phyloP scores from a whole-genome alignment of 2,329 filamentous ascomycete genomes.

The Thielaviopsis populi region DNA sequence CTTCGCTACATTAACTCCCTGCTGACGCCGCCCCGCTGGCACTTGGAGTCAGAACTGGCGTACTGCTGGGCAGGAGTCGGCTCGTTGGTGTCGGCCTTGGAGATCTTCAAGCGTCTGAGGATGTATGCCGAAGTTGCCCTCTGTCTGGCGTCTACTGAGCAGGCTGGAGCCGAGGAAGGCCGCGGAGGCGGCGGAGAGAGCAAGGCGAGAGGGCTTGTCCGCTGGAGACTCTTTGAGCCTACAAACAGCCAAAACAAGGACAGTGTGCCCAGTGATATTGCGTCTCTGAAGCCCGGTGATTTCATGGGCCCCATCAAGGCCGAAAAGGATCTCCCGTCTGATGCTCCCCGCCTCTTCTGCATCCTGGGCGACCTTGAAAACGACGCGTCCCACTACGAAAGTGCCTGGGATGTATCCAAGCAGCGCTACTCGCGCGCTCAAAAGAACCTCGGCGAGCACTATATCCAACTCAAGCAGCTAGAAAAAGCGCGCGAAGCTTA shows the following conservation, averaged over 20 bases:
- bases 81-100: conserved; percentile 74
- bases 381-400: conserved; percentile 59
- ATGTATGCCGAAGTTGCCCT: conserved; percentile 93
- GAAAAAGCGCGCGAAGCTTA: conserved; percentile 63
- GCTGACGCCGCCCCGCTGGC: conserved; percentile 76
- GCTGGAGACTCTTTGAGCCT: conserved; percentile 62
- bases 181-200: conserved; percentile 51
- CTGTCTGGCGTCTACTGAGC: conserved; percentile 54
- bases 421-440: conserved; percentile 75
- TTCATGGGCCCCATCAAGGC: conserved; percentile 37
- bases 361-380: conserved; percentile 83
- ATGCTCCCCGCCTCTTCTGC: conserved; percentile 79
- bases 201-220: conserved; percentile 62
- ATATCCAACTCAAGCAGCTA: conserved; percentile 52
- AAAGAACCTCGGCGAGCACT: conserved; percentile 67
- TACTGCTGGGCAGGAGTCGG: conserved; percentile 84
- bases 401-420: conserved; percentile 75
- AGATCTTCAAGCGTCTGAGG: conserved; percentile 85
- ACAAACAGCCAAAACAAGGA: conserved; percentile 36
- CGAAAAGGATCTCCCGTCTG: conserved; percentile 49
- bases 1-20: conserved; percentile 74
- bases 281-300: conserved; percentile 18
- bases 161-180: conserved; percentile 47
- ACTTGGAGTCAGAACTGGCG: conserved; percentile 83
- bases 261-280: conserved; percentile 6